Base-by-base conservation (phyloP, 345 rosid species). In the Eutrema japonicum region DNA sequence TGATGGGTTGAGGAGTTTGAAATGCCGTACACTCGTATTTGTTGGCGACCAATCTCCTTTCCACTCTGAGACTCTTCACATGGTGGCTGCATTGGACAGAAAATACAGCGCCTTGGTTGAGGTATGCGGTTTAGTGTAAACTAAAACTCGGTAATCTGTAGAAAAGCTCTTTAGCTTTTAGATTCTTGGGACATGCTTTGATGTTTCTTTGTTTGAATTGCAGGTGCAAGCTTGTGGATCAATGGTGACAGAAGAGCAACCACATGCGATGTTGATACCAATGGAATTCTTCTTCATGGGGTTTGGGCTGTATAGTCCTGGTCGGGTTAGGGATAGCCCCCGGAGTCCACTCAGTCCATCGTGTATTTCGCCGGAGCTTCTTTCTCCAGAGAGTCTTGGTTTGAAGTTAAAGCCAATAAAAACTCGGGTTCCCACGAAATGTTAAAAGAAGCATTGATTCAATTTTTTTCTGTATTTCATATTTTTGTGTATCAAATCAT, bases 221-320 rank as follows among this genome's bases (percentile, higher is more conserved):
- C 73, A 96, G 99, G 99, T 96, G 78, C 97, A 89, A 80, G 92
- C 95, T 73, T 96, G 99, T 79, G 99, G 99, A 76, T 96, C 99
- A 51, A 86, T 92, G 96, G 97, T 96, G 82, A 90, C 99, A 27
- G 98, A 92, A 77, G 99, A 92, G 83, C 98, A 92, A 77, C 99
- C 99, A 26, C 98, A 90, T 64, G 98, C 99, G 26, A 96, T 90
- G 96, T 77, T 92, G 78, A 90, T 96, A 82, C 99, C 99, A 5
- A 68, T 92, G 91, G 99, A 92, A 82, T 96, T 81, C 79, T 96
- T 92, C 78, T 81, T 96, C 68, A 86, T 89, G 90, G 94, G 93
- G 33, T 96, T 82, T 11, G 93, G 97, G 10, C 60, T 92, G 76
- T 86, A 86, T 70, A 78, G 90, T 54, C 96, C 96, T 5, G 78